phyloP scores from a whole-genome alignment of 2,329 filamentous ascomycete species.

The Laburnicola sp. region DNA sequence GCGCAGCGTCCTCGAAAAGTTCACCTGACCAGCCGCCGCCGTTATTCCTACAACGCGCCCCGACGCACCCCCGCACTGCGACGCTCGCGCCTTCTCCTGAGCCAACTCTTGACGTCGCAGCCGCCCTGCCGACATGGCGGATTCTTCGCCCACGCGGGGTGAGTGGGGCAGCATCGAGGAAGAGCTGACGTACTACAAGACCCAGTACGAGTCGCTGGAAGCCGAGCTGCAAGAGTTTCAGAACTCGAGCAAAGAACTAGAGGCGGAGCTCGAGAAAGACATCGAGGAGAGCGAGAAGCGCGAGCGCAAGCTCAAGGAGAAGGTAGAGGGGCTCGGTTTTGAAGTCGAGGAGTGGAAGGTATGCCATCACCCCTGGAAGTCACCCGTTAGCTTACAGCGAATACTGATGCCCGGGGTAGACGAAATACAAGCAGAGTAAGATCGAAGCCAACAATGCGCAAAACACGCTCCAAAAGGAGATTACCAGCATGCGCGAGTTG shows the following conservation, averaged over 20 bases:
- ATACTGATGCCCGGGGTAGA: constrained; percentile 54
- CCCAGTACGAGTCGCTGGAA: constrained; percentile 91
- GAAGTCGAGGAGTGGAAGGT: constrained; percentile 99
- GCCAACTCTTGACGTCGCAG: constrained; percentile 15
- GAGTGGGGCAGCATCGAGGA: constrained; percentile 60
- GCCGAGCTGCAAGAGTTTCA: constrained; percentile 92
- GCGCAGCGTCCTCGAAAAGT: constrained; percentile 13
- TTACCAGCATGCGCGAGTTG: constrained; percentile 83
- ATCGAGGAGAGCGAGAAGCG: constrained; percentile 93
- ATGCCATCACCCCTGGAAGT: constrained; percentile 41
- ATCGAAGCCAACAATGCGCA: constrained; percentile 82
- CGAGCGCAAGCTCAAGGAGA: constrained; percentile 82
- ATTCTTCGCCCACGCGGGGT: constrained; percentile 38
- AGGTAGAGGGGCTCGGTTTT: constrained; percentile 79
- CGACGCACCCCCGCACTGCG: constrained; percentile 24
- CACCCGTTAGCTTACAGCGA: background rate
- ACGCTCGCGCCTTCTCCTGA: constrained; percentile 31
- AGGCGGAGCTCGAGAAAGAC: constrained; percentile 93
- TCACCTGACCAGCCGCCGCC: constrained; percentile 2
- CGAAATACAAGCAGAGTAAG: constrained; percentile 96
- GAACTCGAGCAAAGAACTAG: constrained; percentile 88
- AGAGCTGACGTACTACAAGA: constrained; percentile 90
- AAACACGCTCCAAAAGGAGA: constrained; percentile 88
- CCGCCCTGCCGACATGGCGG: constrained; percentile 30
- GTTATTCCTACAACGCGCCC: constrained; percentile 15